A percentile compares a stretch with the other conserved stretches of the same genome.
Conservation (phyloP, 306 rosid species). For the Prunus dulcis region DNA sequence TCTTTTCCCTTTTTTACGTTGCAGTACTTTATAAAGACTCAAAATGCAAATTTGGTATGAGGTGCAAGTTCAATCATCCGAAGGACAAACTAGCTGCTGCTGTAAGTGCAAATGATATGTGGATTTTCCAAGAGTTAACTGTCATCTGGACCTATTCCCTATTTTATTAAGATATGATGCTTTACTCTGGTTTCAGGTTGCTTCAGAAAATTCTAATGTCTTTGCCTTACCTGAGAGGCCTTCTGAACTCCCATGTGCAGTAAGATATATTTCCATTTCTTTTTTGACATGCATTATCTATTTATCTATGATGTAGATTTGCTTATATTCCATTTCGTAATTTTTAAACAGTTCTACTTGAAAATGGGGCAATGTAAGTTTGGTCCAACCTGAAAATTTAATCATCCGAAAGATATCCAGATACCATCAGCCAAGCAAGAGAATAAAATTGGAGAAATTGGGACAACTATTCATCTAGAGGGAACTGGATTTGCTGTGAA, state of each 20-base stretch:
- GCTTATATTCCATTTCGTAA: not conserved
- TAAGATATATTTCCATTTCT: conserved; percentile 44
- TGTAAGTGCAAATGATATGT: conserved; percentile 25
- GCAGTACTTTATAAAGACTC: conserved; percentile 89
- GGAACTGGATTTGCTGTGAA: conserved; percentile 42
- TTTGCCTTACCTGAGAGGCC: conserved; percentile 82
- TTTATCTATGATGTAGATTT: not conserved
- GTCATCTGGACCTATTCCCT: not conserved
- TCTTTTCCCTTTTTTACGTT: conserved; percentile 16
- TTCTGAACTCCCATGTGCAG: conserved; percentile 75
- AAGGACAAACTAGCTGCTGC: conserved; percentile 37
- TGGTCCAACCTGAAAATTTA: conserved; percentile 78
- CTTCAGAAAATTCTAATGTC: conserved; percentile 55
- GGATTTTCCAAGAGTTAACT: conserved; percentile 11
- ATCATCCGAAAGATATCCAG: conserved; percentile 84
- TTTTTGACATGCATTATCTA: conserved; percentile 14
- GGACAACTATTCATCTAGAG: conserved; percentile 26
- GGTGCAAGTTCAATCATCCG: conserved; percentile 95
- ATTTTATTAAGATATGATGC: conserved; percentile 8
- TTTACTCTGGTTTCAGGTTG: conserved; percentile 34
- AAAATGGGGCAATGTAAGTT: conserved; percentile 85
- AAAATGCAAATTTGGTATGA: conserved; percentile 89
- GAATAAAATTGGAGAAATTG: conserved; percentile 41
- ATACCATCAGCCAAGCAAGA: conserved; percentile 51
- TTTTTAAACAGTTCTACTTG: conserved; percentile 73